Conservation (phyloP, 345 rosid species). For the Limnanthes douglasii region DNA sequence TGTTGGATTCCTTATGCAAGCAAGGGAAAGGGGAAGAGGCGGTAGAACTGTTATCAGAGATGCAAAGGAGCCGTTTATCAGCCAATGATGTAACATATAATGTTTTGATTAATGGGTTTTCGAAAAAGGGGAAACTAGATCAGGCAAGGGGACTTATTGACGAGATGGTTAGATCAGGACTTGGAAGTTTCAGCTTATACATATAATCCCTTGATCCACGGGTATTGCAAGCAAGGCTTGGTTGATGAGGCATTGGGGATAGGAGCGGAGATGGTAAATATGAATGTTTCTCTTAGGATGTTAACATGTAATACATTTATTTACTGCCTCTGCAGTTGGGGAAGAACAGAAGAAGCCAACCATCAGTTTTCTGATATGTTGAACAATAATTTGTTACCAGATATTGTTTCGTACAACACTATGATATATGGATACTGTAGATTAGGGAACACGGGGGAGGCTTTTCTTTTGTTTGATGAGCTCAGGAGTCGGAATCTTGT, state of each 20-base stretch:
- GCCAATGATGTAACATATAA: constrained; percentile 43
- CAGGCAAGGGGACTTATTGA: constrained; percentile 31
- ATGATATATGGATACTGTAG: constrained; percentile 47
- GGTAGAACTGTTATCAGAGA: constrained; percentile 23
- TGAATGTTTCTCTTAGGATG: constrained; percentile 25
- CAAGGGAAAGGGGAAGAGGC: constrained; percentile 40
- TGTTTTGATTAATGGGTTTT: constrained; percentile 39
- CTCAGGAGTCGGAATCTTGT: constrained; percentile 19
- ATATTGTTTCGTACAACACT: constrained; percentile 55
- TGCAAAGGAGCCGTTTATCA: constrained; percentile 20
- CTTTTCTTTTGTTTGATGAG: constrained; percentile 48
- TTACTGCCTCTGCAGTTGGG: constrained; percentile 30
- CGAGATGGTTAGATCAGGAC: constrained; percentile 36
- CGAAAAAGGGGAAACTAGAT: constrained; percentile 34
- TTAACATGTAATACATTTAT: constrained; percentile 34
- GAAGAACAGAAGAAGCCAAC: constrained; percentile 37
- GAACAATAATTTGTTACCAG: constrained; percentile 26
- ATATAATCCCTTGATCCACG: constrained; percentile 41
- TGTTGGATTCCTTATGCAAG: constrained; percentile 44
- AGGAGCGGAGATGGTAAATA: constrained; percentile 31
- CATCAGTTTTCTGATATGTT: constrained; percentile 22
- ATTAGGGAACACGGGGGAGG: constrained; percentile 33
- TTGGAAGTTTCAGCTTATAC: constrained; percentile 30
- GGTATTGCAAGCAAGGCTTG: constrained; percentile 41
- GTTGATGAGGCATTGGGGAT: constrained; percentile 32